phyloP scores from a whole-genome alignment of 495 filamentous ascomycete species.

The Baudoinia panamericana region DNA sequence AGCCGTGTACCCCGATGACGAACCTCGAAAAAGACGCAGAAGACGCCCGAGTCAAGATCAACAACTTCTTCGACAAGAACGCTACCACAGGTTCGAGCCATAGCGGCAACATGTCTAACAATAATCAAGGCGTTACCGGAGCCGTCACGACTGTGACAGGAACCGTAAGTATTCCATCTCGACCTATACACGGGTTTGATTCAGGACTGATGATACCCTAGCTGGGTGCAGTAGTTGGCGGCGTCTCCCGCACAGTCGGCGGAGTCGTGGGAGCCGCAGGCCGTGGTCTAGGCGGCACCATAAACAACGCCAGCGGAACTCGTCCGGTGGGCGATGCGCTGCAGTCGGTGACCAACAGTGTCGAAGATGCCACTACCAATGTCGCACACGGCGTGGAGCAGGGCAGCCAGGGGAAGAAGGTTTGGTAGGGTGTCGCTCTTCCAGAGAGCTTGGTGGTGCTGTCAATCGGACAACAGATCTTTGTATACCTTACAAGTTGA shows the following conservation, averaged over 20 bases:
- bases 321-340: conserved; percentile 8
- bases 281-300: conserved; percentile 8
- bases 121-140: conserved; percentile 8
- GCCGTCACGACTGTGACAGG: conserved; percentile 8
- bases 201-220: neutral
- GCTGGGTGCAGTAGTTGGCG: conserved; percentile 14
- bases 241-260: conserved; percentile 12
- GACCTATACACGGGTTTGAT: neutral
- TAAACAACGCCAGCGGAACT: conserved; percentile 16
- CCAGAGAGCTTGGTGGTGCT: too few relatives aligned
- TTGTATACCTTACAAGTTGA: too few relatives aligned
- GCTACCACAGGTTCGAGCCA: neutral
- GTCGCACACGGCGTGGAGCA: conserved; percentile 9
- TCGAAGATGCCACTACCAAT: conserved; percentile 11
- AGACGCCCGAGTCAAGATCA: conserved; percentile 3
- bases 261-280: conserved; percentile 15
- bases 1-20: neutral
- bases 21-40: conserved; percentile 1
- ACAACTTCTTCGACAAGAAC: conserved; percentile 9
- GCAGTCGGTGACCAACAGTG: conserved; percentile 5
- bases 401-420: conserved; percentile 15
- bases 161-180: conserved; percentile 3
- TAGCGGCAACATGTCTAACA: conserved; percentile 3
- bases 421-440: too few relatives aligned
- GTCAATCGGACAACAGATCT: too few relatives aligned